phyloP scores from a whole-genome alignment of 2,329 filamentous ascomycete species.

The Apiospora rasikravindrae region DNA sequence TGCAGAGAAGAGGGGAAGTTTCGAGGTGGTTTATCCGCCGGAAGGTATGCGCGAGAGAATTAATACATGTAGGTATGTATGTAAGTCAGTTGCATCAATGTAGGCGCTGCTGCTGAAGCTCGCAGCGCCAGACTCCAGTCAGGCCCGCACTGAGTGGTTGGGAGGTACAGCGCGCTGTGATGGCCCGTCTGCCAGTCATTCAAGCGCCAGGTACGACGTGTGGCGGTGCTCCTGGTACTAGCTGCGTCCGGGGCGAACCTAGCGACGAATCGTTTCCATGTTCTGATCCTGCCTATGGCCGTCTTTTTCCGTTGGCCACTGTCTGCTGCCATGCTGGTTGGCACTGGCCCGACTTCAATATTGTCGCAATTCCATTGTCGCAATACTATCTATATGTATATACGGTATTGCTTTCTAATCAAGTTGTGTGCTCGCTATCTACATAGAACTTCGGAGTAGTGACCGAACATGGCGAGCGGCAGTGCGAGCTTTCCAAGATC shows the following conservation, averaged over 20 bases:
- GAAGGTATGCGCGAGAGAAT: not conserved
- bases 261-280: not conserved
- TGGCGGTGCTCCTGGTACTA: slow-evolving; percentile 10
- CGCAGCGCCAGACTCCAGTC: not conserved
- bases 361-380: not conserved
- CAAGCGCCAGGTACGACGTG: slow-evolving; percentile 14
- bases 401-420: not conserved
- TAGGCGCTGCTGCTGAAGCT: slow-evolving; percentile 8
- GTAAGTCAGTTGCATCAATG: not conserved
- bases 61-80: not conserved
- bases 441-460: not conserved
- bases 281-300: not conserved
- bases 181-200: not conserved
- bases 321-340: not conserved
- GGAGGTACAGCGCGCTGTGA: not conserved
- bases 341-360: not conserved
- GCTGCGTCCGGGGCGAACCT: not conserved
- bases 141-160: slow-evolving; percentile 9
- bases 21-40: not conserved
- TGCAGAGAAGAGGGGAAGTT: not conserved
- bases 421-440: not conserved
- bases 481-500: not conserved
- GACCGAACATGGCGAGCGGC: not conserved
- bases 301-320: not conserved
- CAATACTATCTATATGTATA: too few relatives aligned